phyloP scores from a whole-genome alignment of 345 rosid species.

The Melaleuca alternifolia region DNA sequence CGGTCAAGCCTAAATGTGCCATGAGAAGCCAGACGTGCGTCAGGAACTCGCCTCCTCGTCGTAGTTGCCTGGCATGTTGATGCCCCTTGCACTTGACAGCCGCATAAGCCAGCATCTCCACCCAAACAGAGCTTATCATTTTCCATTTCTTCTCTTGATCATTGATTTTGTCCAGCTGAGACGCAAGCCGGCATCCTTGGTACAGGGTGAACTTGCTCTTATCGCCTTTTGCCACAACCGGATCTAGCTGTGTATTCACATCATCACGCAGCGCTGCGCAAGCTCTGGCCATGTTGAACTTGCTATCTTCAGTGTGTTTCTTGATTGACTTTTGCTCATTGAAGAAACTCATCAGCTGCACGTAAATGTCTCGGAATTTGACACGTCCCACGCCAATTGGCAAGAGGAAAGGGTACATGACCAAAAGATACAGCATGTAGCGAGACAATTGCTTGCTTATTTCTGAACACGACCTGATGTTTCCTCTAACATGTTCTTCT shows the following conservation, averaged over 20 bases:
- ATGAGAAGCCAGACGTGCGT: slow-evolving; percentile 6
- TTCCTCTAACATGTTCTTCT: too few species aligned
- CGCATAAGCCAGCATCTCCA: slow-evolving; percentile 1
- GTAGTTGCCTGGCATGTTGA: slow-evolving; percentile 1
- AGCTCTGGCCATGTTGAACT: neutral
- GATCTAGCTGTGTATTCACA: too few species aligned
- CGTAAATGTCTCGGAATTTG: neutral
- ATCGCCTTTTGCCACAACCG: too few species aligned
- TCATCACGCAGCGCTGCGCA: too few species aligned
- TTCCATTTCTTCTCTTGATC: neutral
- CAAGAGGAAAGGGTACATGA: neutral
- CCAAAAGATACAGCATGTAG: neutral
- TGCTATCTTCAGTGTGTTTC: too few species aligned
- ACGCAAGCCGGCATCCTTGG: too few species aligned
- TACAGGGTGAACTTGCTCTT: neutral
- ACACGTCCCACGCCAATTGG: neutral
- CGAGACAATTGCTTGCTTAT: neutral
- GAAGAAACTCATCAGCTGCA: neutral
- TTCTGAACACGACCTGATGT: neutral
- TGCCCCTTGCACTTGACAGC: slow-evolving; percentile 1
- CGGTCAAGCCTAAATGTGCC: neutral
- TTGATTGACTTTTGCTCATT: too few species aligned
- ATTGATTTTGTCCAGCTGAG: too few species aligned
- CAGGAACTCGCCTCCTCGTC: slow-evolving; percentile 2
- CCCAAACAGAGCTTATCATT: slow-evolving; percentile 1